Base-by-base conservation (phyloP, 305 asterid genomes). In the Coffea humblotiana region DNA sequence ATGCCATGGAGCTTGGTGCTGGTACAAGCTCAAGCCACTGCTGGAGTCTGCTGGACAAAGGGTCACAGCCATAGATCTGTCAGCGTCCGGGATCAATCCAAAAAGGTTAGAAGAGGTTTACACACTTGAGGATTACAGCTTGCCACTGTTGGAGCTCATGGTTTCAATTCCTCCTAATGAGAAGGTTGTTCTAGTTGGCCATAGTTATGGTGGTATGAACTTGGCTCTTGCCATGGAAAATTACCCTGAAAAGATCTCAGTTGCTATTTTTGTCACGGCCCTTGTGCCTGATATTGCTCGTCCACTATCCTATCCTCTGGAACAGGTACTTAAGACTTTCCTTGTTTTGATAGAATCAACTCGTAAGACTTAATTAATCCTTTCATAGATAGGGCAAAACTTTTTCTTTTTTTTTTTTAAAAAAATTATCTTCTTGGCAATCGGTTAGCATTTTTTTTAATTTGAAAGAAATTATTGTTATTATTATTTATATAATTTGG, bases 151-250 rank as follows among this genome's bases (percentile, higher is more conserved):
- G 75, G 80, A 83, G 13, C 66, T 85, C 75, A 70, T 78, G 85
- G 75, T 18, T 56, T 77, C 83, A 51, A 54, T 85, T 52, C 84
- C 82, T 18, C 40, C n/a, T 0, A 37, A 70, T 32, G 79, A 86
- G 70, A 76, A 69, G 66, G 84, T 81, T 40, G 60, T 86, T 14
- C 82, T 86, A 9, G 84, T 84, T 7, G 82, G 84, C 13, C 85
- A 81, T 37, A 86, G 87, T 32, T 70, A 40, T 16, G 89, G 85
- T 2, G 79, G 89, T 32, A 9, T 81, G 3, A 75, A 69, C 16
- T 4, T 86, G 35, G 72, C 89, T 60, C 78, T 29, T 18, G 87
- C 82, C 73, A 83, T 81, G 87, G 87, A 86, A 9, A 78, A 12
- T 18, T 83, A 83, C 71, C 78, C 85, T 0, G 71, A 76, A 0